Conservation (phyloP, 2,329 filamentous ascomycete species). For the Cadophora sp. region DNA sequence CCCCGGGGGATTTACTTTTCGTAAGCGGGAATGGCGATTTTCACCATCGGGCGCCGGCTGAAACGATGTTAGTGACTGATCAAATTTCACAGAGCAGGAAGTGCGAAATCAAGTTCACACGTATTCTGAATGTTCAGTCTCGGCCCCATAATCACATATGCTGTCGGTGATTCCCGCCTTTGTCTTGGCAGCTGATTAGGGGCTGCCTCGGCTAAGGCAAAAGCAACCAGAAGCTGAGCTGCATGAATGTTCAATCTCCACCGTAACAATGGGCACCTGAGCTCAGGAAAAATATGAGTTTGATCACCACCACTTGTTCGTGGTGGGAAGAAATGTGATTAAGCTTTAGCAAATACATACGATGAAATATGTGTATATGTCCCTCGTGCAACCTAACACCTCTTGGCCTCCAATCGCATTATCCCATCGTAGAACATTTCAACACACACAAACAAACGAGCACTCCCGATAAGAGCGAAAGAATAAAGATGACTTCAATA, state of each 20-base stretch:
- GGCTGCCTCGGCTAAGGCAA: neutral
- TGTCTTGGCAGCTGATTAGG: neutral
- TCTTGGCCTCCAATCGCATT: neutral
- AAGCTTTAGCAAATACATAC: neutral
- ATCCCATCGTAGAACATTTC: neutral
- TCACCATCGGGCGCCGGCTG: constrained; percentile 2
- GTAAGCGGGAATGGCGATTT: neutral
- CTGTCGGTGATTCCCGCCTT: neutral
- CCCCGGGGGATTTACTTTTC: constrained; percentile 3
- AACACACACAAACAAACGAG: neutral
- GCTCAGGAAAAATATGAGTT: neutral
- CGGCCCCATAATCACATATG: neutral
- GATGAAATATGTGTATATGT: neutral
- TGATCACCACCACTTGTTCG: no score
- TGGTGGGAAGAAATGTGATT: neutral
- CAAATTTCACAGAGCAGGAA: neutral
- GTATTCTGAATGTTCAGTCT: no score
- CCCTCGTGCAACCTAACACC: neutral
- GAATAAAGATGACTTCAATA: neutral
- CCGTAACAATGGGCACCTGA: neutral
- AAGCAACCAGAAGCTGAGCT: neutral
- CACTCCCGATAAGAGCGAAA: neutral
- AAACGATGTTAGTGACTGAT: neutral
- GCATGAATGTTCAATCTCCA: neutral
- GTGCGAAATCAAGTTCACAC: no score